Base-by-base conservation (phyloP, 2,329 filamentous ascomycete genomes). In the Fusarium aywerte region DNA sequence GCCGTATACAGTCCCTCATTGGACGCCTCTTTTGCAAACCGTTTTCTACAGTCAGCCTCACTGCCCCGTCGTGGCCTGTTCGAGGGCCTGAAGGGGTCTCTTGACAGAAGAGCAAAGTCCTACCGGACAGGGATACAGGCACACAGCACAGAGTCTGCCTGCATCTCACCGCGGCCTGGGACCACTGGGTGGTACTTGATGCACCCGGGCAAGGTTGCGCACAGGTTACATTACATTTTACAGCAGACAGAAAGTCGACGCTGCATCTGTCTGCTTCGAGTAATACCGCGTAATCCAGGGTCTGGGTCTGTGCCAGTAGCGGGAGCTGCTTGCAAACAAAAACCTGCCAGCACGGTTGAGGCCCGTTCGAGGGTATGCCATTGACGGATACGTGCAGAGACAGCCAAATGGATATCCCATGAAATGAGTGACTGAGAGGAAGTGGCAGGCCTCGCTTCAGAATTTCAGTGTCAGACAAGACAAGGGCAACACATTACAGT, bases 241-340 rank as follows among this genome's bases (percentile, higher is more conserved):
- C 50, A 53, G 21, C 50, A 53, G 39, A 45, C 48, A 51, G 35
- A 20, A 27, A 53, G 13, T 56, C 53, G 62, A 62, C 35, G 32
- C 71, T 73, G 71, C 71, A 73, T 43, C 62, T 50, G 63, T 67
- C 71, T 69, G 21, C 58, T 70, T 73, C 56, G 45, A 71, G 71
- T 57, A 72, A 69, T 68, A 48, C 45, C 18, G 45, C 52, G 45
- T 20, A 40, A 47, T 44, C 51, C 43, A 61, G 61, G 68, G 70
- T 57, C 43, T 58, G 58, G 68, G 68, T 58, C 43, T 58, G 27
- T 48, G 65, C 60, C 51, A 66, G 60, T 45, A 65, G 39, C 51
- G 56, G 52, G 45, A 38, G 21, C 45, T 25, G 21, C 11, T 32
- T 54, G 56, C 59, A 63, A 62, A 51, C 52, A 58, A 49, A 52